Evolutionary conservation across 1,284 basidiomycete species (phyloP).

Genomic region (Pseudozyma sp.): DNA sequence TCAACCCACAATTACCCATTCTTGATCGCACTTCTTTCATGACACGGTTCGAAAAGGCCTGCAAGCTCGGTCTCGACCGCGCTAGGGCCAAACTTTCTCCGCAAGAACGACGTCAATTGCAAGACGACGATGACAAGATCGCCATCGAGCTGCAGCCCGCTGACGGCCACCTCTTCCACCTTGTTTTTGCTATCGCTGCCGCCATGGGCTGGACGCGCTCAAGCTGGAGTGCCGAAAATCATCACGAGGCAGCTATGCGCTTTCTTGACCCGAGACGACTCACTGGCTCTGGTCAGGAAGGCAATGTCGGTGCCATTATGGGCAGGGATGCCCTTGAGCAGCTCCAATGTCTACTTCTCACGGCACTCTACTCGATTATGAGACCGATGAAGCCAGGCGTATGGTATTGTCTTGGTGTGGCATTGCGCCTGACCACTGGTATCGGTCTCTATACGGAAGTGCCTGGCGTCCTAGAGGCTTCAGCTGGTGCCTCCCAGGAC

Average conservation of each 20-base stretch:
- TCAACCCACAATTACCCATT: conserved; percentile 50
- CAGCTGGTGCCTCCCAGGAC: conserved; percentile 12
- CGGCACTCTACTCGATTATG: conserved; percentile 54
- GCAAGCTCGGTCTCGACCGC: conserved; percentile 27
- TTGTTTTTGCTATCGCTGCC: conserved; percentile 50
- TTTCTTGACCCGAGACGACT: conserved; percentile 40
- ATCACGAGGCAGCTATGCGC: conserved; percentile 54
- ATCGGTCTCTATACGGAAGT: conserved; percentile 46
- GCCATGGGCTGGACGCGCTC: conserved; percentile 51
- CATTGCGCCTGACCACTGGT: conserved; percentile 46
- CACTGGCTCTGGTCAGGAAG: conserved; percentile 23
- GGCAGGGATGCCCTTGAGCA: conserved; percentile 50
- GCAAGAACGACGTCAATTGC: conserved; percentile 11
- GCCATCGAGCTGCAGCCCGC: conserved; percentile 48
- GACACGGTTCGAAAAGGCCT: conserved; percentile 42
- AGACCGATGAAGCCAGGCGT: conserved; percentile 50
- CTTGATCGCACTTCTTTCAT: conserved; percentile 43
- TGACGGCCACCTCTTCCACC: conserved; percentile 53
- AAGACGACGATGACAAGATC: conserved; percentile 33
- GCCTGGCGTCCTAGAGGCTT: conserved; percentile 34
- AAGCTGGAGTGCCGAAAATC: conserved; percentile 47
- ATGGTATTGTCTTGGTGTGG: conserved; percentile 50
- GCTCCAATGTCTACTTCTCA: conserved; percentile 47
- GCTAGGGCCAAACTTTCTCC: conserved; percentile 27
- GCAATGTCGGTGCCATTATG: conserved; percentile 51